Base-by-base conservation (phyloP, 2,329 filamentous ascomycete genomes). In the Aureobasidium pullulans region DNA sequence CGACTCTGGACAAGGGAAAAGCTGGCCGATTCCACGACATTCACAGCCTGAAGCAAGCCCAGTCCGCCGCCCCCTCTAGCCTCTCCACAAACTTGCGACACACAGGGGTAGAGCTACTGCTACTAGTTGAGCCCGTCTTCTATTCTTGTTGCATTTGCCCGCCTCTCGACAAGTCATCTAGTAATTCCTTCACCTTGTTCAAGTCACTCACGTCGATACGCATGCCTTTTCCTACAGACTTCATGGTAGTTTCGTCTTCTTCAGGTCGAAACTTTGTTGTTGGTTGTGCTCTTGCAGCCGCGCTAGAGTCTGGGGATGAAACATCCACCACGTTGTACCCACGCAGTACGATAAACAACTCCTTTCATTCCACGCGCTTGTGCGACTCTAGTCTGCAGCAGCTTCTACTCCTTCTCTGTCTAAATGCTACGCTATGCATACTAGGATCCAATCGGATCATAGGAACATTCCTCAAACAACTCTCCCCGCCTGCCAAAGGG, bases 291-390 rank as follows among this genome's bases (percentile, higher is more conserved):
- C 10, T 43, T 42, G 28, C 32, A 16, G 50, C 9, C 50, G 39
- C 52, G 52, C 52, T 37, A 56, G 34, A 53, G 37, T 53, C 49
- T 31, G 49, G 52, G 52, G 52, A 36, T 50, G 47, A 28, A 28
- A 37, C 32, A 29, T 37, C 10, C n/a, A 42, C 50, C 50, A 42
- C 39, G 15, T 32, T 32, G 28, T 8, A 13, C 28, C 37, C 50
- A 43, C 28, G 50, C 15, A 42, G 15, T 37, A 52, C 36, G 8
- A 6, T 23, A 28, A 23, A 23, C 23, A 23, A 23, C 23, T 23
- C 23, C 23, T 15, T 31, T 3, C 48, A 52, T 52, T 52, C 48
- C 48, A 39, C 48, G 15, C 23, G 15, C 48, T 49, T 50, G 47
- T n/a, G 29, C 34, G 2, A 28, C 47, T 36, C 6, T 23, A 23